phyloP scores from a whole-genome alignment of 2,329 filamentous ascomycete species.

The Amesomyces nigricolor region DNA sequence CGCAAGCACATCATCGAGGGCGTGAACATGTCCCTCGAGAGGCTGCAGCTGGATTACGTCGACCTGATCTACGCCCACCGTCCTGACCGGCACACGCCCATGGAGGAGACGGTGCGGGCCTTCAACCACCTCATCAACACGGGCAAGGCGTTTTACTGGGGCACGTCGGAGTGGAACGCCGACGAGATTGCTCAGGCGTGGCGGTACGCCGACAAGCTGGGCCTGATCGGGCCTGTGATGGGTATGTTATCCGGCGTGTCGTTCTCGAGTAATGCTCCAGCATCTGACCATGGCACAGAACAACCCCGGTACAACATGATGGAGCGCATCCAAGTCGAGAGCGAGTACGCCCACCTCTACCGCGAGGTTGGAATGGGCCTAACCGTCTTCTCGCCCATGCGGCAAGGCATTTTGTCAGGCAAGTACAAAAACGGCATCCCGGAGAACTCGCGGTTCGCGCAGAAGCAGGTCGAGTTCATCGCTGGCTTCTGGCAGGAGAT shows the following conservation, averaged over 20 bases:
- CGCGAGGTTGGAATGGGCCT: conserved; percentile 52
- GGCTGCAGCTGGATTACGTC: conserved; percentile 60
- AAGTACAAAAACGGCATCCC: conserved; percentile 61
- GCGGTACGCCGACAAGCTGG: conserved; percentile 48
- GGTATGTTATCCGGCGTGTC: not conserved
- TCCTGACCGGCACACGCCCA: conserved; percentile 51
- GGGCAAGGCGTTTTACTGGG: conserved; percentile 67
- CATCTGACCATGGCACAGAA: conserved; percentile 18
- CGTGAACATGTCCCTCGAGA: conserved; percentile 50
- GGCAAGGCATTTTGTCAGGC: conserved; percentile 52
- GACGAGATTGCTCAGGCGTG: conserved; percentile 54
- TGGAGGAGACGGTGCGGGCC: conserved; percentile 56
- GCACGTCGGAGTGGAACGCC: conserved; percentile 55
- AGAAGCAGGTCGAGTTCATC: conserved; percentile 51
- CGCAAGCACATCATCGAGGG: conserved; percentile 52
- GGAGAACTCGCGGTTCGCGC: conserved; percentile 53
- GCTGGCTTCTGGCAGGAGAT: conserved; percentile 47
- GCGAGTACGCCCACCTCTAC: conserved; percentile 53
- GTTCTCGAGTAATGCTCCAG: not conserved
- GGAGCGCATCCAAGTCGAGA: conserved; percentile 53
- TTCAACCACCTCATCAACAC: conserved; percentile 49
- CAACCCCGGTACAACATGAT: conserved; percentile 55
- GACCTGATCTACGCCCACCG: conserved; percentile 60
- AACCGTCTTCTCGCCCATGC: conserved; percentile 49
- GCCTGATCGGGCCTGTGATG: conserved; percentile 47